These are phyloP conservation scores for Geotrichum reessii DNA, from an alignment of 1,139 yeast species.

Conservation along the genomic window DNA sequence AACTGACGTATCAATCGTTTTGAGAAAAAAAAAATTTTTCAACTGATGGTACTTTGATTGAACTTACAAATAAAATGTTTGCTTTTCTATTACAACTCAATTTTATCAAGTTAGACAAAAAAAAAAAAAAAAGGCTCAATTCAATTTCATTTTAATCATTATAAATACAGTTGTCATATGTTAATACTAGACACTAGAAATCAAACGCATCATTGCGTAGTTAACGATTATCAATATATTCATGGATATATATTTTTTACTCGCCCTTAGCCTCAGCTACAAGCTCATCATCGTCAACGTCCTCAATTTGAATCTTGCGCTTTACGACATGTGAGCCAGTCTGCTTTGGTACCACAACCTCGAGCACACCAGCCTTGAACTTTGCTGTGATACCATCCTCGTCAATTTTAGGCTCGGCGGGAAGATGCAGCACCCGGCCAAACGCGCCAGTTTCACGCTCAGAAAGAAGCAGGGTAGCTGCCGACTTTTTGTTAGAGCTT, in stretches of 20 bases:
- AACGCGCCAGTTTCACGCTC: constrained; percentile 29
- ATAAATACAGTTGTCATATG: background rate
- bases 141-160: background rate
- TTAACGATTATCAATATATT: too few species aligned
- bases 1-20: too few species aligned
- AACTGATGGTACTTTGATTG: too few species aligned
- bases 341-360: constrained; percentile 46
- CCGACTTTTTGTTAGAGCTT: constrained; percentile 4
- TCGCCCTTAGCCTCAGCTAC: constrained; percentile 1
- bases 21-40: too few species aligned
- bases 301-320: constrained; percentile 14
- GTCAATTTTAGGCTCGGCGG: constrained; percentile 45
- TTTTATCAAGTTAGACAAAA: too few species aligned
- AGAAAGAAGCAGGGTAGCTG: background rate
- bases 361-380: constrained; percentile 48
- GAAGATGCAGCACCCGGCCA: constrained; percentile 51
- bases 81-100: too few species aligned
- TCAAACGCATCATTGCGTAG: too few species aligned
- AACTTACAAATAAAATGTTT: too few species aligned
- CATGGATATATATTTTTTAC: too few species aligned
- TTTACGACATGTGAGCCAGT: background rate
- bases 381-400: constrained; percentile 51
- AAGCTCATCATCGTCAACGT: constrained; percentile 3
- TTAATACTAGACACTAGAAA: too few species aligned
- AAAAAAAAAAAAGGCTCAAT: background rate